phyloP scores from a whole-genome alignment of 2,329 filamentous ascomycete species.

The Ampelomyces quisqualis region DNA sequence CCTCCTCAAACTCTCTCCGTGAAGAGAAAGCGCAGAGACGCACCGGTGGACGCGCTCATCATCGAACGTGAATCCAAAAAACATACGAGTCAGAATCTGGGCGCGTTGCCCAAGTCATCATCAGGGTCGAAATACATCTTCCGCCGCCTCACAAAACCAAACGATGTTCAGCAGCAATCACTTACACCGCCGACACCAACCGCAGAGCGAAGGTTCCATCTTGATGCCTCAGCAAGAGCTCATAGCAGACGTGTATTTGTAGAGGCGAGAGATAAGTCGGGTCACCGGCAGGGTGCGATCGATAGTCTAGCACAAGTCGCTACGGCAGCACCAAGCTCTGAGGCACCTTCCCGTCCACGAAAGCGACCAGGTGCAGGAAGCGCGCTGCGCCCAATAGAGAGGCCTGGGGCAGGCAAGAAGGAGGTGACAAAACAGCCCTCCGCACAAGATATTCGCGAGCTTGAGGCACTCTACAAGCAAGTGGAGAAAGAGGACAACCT shows the following conservation, averaged over 20 bases:
- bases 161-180: conserved; percentile 11
- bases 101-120: background rate
- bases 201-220: conserved; percentile 26
- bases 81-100: conserved; percentile 17
- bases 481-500: conserved; percentile 30
- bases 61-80: conserved; percentile 27
- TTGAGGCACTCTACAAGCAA: conserved; percentile 37
- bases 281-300: conserved; percentile 2
- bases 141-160: conserved; percentile 29
- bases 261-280: conserved; percentile 16
- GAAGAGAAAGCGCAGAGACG: conserved; percentile 59
- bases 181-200: conserved; percentile 20
- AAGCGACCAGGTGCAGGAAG: conserved; percentile 34
- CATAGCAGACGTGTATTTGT: conserved; percentile 24
- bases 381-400: conserved; percentile 14
- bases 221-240: conserved; percentile 20
- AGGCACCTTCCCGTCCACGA: conserved; percentile 18
- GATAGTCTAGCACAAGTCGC: conserved; percentile 6
- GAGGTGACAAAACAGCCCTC: conserved; percentile 16
- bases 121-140: conserved; percentile 15
- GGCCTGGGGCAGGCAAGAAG: conserved; percentile 7
- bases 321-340: conserved; percentile 4
- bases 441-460: conserved; percentile 32
- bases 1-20: conserved; percentile 42
- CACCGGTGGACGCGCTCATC: conserved; percentile 55